Evolutionary conservation across 176 grass and related monocot species (phyloP), one percentile per base, ranked within the genome.

Genomic region (Typha latifolia): DNA sequence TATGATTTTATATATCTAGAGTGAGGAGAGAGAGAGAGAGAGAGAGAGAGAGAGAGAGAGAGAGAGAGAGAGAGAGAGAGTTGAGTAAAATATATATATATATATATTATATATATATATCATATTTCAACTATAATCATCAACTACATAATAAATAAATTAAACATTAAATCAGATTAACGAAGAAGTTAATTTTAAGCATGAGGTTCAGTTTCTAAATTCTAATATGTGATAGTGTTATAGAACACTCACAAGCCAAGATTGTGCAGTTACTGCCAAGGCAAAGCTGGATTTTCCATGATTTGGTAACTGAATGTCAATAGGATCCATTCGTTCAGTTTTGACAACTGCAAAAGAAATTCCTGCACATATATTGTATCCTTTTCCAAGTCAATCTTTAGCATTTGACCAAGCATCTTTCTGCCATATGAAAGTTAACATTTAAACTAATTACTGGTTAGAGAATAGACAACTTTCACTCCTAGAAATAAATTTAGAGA

Each of bases 241-340:
- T 15, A 72, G 64, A 63, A 16, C 67, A 80, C 83, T 90, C 24
- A 90, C 82, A 69, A 90, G 80, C 79, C 76, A 90, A 57, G 77
- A 80, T 74, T 77, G 67, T 49, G 19, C 65, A 14, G 59, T 48
- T 70, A 66, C 34, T 12, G 80, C 66, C 47, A 71, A 51, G 11
- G 56, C 16, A 52, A 79, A 26, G 74, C 55, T 49, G 31, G 78
- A 78, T 20, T 70, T 81, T 49, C 49, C 31, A 62, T 49, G 53
- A 24, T 66, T 81, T 66, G 63, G 55, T 34, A 49, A 23, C 62
- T 50, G 71, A 80, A 79, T 4, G 6, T 68, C 59, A 73, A 32
- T 49, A 37, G 66, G 51, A 69, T 78, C 70, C 11, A 24, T 48
- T 26, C 14, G 61, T 76, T 67, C 64, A 32, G 19, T 70, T 29